phyloP scores from a whole-genome alignment of 495 filamentous ascomycete species.

The Delitschia confertaspora region DNA sequence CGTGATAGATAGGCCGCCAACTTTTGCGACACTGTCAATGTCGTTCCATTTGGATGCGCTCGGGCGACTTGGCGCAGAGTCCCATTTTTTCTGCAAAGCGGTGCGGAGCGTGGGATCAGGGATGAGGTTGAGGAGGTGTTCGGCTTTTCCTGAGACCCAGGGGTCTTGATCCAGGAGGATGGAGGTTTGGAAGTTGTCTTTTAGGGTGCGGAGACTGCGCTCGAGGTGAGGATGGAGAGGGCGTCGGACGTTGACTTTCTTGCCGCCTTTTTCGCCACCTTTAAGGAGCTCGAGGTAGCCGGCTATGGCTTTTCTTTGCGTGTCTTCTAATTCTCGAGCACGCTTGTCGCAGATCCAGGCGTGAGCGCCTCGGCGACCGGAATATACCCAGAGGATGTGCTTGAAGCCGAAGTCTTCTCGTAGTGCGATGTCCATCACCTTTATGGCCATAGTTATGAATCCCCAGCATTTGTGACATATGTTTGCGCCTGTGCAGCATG shows the following conservation, averaged over 20 bases:
- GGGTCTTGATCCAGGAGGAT: slow-evolving; percentile 81
- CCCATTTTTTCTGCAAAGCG: slow-evolving; percentile 81
- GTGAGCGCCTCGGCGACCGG: slow-evolving; percentile 89
- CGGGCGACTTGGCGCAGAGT: slow-evolving; percentile 62
- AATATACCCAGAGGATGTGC: slow-evolving; percentile 98
- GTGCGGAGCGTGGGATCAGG: slow-evolving; percentile 64
- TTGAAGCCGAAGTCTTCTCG: slow-evolving; percentile 92
- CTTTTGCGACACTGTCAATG: slow-evolving; percentile 75
- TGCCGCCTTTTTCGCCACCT: slow-evolving; percentile 74
- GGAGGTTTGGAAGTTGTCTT: slow-evolving; percentile 66
- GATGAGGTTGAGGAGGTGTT: slow-evolving; percentile 66
- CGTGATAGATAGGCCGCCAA: slow-evolving; percentile 59
- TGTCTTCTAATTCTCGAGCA: slow-evolving; percentile 73
- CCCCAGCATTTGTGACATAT: slow-evolving; percentile 94
- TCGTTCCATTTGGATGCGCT: slow-evolving; percentile 83
- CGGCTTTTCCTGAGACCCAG: slow-evolving; percentile 59
- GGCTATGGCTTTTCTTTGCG: slow-evolving; percentile 70
- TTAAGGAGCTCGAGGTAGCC: slow-evolving; percentile 80
- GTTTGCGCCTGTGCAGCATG: slow-evolving; percentile 85
- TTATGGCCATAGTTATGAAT: slow-evolving; percentile 95
- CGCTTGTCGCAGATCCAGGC: slow-evolving; percentile 96
- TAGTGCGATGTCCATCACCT: slow-evolving; percentile 76
- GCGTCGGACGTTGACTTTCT: slow-evolving; percentile 75
- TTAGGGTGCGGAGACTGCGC: slow-evolving; percentile 78
- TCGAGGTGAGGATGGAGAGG: slow-evolving; percentile 85